Percentiles rank a stretch among this genome's conserved stretches.
Evolutionary conservation across 2,329 filamentous ascomycete species (phyloP).

Genomic region (Huntiella omanensis): DNA sequence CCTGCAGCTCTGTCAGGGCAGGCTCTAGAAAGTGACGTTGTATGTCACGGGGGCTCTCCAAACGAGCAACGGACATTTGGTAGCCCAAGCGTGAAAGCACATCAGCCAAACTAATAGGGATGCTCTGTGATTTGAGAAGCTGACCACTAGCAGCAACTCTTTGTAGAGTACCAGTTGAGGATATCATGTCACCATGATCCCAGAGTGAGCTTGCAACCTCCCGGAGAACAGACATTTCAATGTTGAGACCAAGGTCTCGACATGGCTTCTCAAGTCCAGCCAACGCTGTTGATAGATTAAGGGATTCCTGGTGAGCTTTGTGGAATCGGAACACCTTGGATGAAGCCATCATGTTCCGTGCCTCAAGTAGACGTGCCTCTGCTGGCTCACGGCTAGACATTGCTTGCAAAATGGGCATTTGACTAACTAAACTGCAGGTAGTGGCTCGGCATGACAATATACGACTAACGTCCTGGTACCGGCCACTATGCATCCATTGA

Average conservation of each 20-base stretch:
- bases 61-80: slow-evolving; percentile 70
- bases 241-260: slow-evolving; percentile 48
- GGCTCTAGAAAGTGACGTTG: slow-evolving; percentile 71
- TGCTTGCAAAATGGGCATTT: slow-evolving; percentile 43
- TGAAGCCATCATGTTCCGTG: slow-evolving; percentile 56
- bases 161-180: slow-evolving; percentile 78
- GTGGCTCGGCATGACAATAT: slow-evolving; percentile 72
- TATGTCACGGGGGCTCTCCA: slow-evolving; percentile 82
- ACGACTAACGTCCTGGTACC: slow-evolving; percentile 62
- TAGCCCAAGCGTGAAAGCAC: slow-evolving; percentile 75
- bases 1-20: slow-evolving; percentile 64
- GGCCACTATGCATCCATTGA: slow-evolving; percentile 65
- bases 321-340: slow-evolving; percentile 63
- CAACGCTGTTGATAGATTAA: slow-evolving; percentile 72
- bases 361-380: slow-evolving; percentile 52
- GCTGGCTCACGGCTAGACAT: slow-evolving; percentile 40
- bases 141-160: slow-evolving; percentile 33
- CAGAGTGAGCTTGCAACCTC: slow-evolving; percentile 82
- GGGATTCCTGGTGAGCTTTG: slow-evolving; percentile 64
- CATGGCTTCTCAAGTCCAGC: slow-evolving; percentile 56
- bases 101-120: slow-evolving; percentile 55
- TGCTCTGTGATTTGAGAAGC: slow-evolving; percentile 46
- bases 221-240: slow-evolving; percentile 59
- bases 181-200: slow-evolving; percentile 79
- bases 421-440: slow-evolving; percentile 59